A percentile compares a stretch with the other conserved stretches of the same genome.
phyloP scores from a whole-genome alignment of 306 rosid species.

The Purshia tridentata region DNA sequence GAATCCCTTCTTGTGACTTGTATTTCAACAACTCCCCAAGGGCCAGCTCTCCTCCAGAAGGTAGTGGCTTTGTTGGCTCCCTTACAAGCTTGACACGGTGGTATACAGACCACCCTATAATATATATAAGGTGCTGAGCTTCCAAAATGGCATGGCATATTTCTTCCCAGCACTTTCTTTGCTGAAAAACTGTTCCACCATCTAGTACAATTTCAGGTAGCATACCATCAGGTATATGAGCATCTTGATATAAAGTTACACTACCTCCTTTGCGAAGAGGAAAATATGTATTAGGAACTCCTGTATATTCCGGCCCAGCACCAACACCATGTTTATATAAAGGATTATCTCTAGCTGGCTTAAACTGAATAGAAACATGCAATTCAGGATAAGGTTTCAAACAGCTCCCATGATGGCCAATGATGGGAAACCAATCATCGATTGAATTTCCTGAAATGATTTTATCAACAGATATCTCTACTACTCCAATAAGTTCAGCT shows the following conservation, averaged over 20 bases:
- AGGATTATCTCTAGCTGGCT: slow-evolving; percentile 30
- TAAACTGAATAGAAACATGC: slow-evolving; percentile 58
- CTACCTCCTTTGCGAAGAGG: slow-evolving; percentile 64
- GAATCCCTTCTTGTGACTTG: slow-evolving; percentile 72
- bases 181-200: slow-evolving; percentile 44
- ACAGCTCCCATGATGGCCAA: slow-evolving; percentile 41
- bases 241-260: slow-evolving; percentile 74
- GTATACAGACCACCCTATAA: slow-evolving; percentile 67
- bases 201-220: slow-evolving; percentile 57
- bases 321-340: slow-evolving; percentile 25
- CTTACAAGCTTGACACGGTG: slow-evolving; percentile 58
- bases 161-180: slow-evolving; percentile 66
- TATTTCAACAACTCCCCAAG: slow-evolving; percentile 68
- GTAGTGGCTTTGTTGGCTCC: slow-evolving; percentile 60
- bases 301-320: slow-evolving; percentile 23
- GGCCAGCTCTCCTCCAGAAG: slow-evolving; percentile 66
- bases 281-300: slow-evolving; percentile 60
- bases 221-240: slow-evolving; percentile 54
- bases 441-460: slow-evolving; percentile 38
- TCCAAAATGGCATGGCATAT: slow-evolving; percentile 72
- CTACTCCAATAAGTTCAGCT: slow-evolving; percentile 67
- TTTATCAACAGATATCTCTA: slow-evolving; percentile 49
- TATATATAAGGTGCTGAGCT: slow-evolving; percentile 60
- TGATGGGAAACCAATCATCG: slow-evolving; percentile 65
- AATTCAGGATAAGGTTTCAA: slow-evolving; percentile 59